These are phyloP conservation scores for Paxillus involutus DNA, from an alignment of 768 basidiomycete genomes.

Conservation along the genomic window DNA sequence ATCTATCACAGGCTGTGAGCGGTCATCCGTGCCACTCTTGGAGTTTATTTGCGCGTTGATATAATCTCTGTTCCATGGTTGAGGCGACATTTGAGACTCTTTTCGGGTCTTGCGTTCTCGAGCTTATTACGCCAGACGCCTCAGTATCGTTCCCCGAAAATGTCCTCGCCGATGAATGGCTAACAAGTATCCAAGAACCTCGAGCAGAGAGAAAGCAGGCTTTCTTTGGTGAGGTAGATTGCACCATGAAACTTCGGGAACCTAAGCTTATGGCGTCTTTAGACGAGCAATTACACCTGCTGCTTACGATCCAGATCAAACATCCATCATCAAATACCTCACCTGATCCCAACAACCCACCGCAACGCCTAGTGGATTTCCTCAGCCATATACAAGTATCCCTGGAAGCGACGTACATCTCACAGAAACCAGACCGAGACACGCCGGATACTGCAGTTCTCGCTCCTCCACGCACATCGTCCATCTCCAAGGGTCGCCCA, in stretches of 20 bases:
- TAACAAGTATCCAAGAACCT: slow-evolving; percentile 42
- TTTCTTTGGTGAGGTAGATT: slow-evolving; percentile 65
- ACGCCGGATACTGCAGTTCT: slow-evolving; percentile 38
- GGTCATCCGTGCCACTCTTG: no score
- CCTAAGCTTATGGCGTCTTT: slow-evolving; percentile 19
- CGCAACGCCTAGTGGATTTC: slow-evolving; percentile 50
- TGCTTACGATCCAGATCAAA: slow-evolving; percentile 40
- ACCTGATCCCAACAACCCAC: slow-evolving; percentile 24
- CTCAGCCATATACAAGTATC: slow-evolving; percentile 73
- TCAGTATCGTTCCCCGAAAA: slow-evolving; percentile 59
- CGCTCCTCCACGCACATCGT: slow-evolving; percentile 56
- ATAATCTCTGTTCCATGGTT: slow-evolving; percentile 14
- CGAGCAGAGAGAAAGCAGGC: slow-evolving; percentile 58
- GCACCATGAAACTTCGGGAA: slow-evolving; percentile 6
- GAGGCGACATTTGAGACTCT: slow-evolving; percentile 58
- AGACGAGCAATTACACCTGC: slow-evolving; percentile 58
- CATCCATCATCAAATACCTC: slow-evolving; percentile 33
- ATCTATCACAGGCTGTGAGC: no score
- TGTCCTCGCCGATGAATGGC: slow-evolving; percentile 52
- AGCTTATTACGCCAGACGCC: slow-evolving; percentile 65
- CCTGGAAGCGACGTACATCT: slow-evolving; percentile 80
- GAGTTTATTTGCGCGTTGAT: background rate
- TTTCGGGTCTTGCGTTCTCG: slow-evolving; percentile 58
- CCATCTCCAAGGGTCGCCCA: slow-evolving; percentile 37
- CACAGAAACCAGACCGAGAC: slow-evolving; percentile 40